Base-by-base conservation (phyloP, 1,284 basidiomycete species). In the Wolfiporia cocos region DNA sequence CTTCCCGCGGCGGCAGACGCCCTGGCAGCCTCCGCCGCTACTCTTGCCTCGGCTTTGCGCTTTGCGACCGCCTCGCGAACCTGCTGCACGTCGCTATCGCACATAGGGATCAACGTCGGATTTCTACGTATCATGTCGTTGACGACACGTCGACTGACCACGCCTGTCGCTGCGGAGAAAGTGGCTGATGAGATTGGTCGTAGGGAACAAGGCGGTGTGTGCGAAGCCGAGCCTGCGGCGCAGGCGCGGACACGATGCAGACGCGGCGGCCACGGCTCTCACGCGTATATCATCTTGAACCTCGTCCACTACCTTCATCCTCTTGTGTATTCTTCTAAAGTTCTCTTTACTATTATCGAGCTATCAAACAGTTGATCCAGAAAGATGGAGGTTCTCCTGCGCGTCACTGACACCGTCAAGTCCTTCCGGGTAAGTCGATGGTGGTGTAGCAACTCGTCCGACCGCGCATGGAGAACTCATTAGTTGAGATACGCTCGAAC, bases 91-190 rank as follows among this genome's bases (percentile, higher is more conserved):
- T 88, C 86, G 21, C 68, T 61, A 54, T 87, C 85, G 50, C 67
- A 76, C 74, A 89, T 78, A 19, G 73, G 70, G 49, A 89, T 82
- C 46, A 83, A 70, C 2, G 86, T 87, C 5, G 86, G 86, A 20
- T 73, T 69, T 41, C 85, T 69, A 41, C 86, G 78, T 57, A 89
- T 85, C 86, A 89, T 88, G 22, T 46, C 22, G n/a, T n/a, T n/a
- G n/a, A n/a, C n/a, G n/a, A n/a, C n/a, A n/a, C n/a, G n/a, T n/a
- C n/a, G n/a, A n/a, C n/a, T n/a, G n/a, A n/a, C n/a, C 15, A 38
- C 24, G 42, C 33, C 42, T 44, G 45, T 41, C 35, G 41, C 23
- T 36, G 36, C 32, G 21, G 40, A 49, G 39, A 35, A 12, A 14
- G 7, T 41, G 35, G 19, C 12, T 18, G 32, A 17, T 14, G 26